A percentile compares a stretch with the other conserved stretches of the same genome.
Evolutionary conservation across 208 protist species (phyloP).

Genomic region (Trypanosoma boissoni): DNA sequence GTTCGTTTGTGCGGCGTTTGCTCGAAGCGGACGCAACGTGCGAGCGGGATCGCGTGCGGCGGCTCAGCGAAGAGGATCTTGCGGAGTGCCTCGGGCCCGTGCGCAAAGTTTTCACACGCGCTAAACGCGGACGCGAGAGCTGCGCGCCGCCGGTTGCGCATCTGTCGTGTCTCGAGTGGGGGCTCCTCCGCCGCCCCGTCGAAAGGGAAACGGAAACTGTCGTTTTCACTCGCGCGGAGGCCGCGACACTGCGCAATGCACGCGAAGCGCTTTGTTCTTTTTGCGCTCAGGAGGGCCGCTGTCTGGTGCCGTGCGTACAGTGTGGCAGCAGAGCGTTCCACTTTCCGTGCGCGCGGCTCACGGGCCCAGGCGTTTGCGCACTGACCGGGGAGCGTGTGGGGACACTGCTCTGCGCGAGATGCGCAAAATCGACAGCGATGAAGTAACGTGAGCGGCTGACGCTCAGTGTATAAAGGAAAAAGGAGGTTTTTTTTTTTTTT

Average conservation of each 20-base stretch:
- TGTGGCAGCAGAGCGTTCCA: constrained; percentile 38
- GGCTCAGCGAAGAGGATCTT: constrained; percentile 49
- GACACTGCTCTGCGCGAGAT: constrained; percentile 13
- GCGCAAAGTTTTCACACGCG: too few relatives aligned
- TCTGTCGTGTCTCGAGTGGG: constrained; percentile 64
- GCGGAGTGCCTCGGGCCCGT: constrained; percentile 49
- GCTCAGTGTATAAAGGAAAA: too few relatives aligned
- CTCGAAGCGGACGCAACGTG: constrained; percentile 38
- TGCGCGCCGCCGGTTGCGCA: not conserved
- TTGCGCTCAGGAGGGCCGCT: constrained; percentile 1
- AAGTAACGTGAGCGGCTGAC: too few relatives aligned
- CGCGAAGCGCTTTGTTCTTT: constrained; percentile 21
- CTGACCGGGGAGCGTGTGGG: constrained; percentile 17
- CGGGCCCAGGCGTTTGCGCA: constrained; percentile 48
- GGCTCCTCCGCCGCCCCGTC: constrained; percentile 26
- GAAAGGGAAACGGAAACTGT: too few relatives aligned
- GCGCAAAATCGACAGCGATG: not conserved
- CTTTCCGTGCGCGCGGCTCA: constrained; percentile 70
- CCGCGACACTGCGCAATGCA: constrained; percentile 6
- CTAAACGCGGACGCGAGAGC: constrained; percentile 55
- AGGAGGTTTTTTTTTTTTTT: constrained; percentile 7
- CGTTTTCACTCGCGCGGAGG: too few relatives aligned
- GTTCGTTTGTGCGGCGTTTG: constrained; percentile 39
- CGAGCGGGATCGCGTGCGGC: constrained; percentile 33
- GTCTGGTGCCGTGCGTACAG: constrained; percentile 12